Conservation (phyloP, 148 eudicot species). For the Mesembryanthemum crystallinum region DNA sequence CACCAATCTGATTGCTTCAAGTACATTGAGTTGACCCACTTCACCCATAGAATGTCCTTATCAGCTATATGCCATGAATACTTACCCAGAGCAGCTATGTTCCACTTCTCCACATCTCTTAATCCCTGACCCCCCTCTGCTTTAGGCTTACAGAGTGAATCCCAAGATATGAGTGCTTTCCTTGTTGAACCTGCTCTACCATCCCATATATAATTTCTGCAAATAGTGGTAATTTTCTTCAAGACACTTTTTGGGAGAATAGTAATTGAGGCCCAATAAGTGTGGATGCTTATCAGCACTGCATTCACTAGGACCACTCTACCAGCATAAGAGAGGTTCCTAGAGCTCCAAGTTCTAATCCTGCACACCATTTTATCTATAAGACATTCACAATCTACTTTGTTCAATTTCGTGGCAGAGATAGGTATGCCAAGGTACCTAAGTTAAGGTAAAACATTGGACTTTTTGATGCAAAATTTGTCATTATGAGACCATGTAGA, state of each 20-base stretch:
- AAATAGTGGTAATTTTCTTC: neutral
- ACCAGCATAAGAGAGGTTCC: neutral
- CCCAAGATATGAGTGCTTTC: neutral
- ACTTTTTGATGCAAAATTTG: no score
- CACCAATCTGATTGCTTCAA: neutral
- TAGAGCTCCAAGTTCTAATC: neutral
- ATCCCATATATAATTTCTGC: neutral
- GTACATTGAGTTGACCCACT: neutral
- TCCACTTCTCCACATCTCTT: neutral
- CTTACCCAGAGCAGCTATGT: neutral
- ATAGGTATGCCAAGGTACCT: no score
- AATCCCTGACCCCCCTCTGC: neutral
- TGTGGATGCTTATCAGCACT: neutral
- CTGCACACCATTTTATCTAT: neutral
- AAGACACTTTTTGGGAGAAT: neutral
- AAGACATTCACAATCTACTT: no score
- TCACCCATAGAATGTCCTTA: neutral
- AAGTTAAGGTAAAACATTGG: no score
- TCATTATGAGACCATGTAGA: no score
- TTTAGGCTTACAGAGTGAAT: neutral
- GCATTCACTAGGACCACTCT: neutral
- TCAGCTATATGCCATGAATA: neutral
- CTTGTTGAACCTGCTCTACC: accelerated
- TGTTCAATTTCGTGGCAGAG: no score
- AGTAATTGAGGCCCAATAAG: neutral